Base-by-base conservation (phyloP, 2,329 filamentous ascomycete species). In the Akanthomyces uredinophilus region DNA sequence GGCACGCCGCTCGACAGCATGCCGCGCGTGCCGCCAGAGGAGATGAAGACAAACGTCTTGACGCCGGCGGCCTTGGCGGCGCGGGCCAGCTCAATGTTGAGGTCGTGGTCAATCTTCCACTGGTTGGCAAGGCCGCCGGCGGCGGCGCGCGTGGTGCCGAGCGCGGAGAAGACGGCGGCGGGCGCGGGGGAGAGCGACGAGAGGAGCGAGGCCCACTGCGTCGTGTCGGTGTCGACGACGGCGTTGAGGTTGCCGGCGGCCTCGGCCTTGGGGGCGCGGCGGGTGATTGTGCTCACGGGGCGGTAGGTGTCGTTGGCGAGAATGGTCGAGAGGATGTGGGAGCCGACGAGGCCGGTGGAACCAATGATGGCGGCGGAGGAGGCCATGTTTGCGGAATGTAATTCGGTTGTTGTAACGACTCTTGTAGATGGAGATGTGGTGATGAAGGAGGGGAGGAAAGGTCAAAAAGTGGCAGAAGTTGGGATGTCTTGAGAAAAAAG, bases 61-160 rank as follows among this genome's bases (percentile, higher is more conserved):
- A 85, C 83, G 41, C 91, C 91, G 1, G 87, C 85, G 4, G 82
- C 83, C 71, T 88, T 91, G 49, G 93, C 91, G 0, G 89, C 87
- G 64, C 83, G 82, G 4, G 91, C 92, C 27, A 96, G 81, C 66
- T 88, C 87, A 54, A 96, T 74, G 75, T 96, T 96, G 50, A 96
- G 80, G 70, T 95, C 92, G 71, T 92, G 85, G 77, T 97, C 94
- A 66, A 97, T 90, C 71, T 90, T 90, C 78, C 91, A 89, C 77
- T 97, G 94, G 65, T 87, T 86, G 32, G 86, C 88, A 66, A 96
- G 77, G 62, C 89, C 81, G 64, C 93, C 93, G 0, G 92, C 92
- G 14, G 82, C 81, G 0, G 80, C 88, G 54, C 87, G 85, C 0
- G 93, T 97, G 2, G 92, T 96, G 63, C 88, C 94, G 1, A 97